These are phyloP conservation scores for Hansfordia pulvinata DNA, from an alignment of 2,329 filamentous ascomycete genomes.

Conservation along the genomic window DNA sequence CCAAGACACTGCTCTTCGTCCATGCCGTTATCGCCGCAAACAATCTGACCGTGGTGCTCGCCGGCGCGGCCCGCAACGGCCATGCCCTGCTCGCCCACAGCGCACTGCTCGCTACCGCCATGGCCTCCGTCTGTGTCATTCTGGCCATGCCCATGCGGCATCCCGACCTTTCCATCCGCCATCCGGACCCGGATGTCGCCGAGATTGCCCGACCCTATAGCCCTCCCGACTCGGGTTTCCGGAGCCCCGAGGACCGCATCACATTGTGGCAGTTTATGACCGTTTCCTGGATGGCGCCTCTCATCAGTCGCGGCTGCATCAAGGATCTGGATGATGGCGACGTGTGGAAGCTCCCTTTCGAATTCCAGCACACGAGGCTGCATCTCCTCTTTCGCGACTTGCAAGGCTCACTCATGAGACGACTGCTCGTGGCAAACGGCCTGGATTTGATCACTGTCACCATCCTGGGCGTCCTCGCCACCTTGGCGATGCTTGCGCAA, in stretches of 20 bases:
- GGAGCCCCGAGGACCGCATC: constrained; percentile 66
- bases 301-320: constrained; percentile 51
- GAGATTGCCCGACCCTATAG: constrained; percentile 47
- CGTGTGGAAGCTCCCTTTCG: constrained; percentile 66
- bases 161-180: constrained; percentile 31
- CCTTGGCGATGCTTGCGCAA: constrained; percentile 37
- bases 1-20: constrained; percentile 23
- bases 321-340: constrained; percentile 63
- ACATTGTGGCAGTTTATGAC: constrained; percentile 74
- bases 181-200: constrained; percentile 35
- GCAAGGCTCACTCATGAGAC: constrained; percentile 54
- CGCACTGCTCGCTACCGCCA: constrained; percentile 23
- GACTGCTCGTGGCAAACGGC: constrained; percentile 63
- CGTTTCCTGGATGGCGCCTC: constrained; percentile 67
- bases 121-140: constrained; percentile 36
- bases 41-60: too few species aligned
- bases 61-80: too few species aligned
- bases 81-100: too few species aligned
- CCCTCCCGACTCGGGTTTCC: constrained; percentile 41
- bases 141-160: constrained; percentile 59
- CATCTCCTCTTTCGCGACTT: constrained; percentile 64
- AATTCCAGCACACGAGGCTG: constrained; percentile 68
- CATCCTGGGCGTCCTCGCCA: constrained; percentile 48
- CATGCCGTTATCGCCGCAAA: too few species aligned
- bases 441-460: constrained; percentile 62